Evolutionary conservation across 2,329 filamentous ascomycete genomes (phyloP), one percentile per base, ranked within the genome.

Genomic region (Nigrospora oryzae): DNA sequence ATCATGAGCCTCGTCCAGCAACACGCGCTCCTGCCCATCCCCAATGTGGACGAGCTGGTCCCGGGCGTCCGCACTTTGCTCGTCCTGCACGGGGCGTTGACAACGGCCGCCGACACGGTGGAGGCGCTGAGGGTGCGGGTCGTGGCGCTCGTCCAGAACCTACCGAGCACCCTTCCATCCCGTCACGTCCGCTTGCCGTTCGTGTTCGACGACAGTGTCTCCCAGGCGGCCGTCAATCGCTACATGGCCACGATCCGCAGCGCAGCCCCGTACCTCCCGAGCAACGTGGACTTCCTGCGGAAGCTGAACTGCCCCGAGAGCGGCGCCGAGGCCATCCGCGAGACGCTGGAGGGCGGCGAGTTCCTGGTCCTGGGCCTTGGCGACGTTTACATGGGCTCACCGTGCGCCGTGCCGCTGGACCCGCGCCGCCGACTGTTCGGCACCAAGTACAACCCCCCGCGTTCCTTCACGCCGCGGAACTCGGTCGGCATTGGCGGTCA

Each of bases 161-260:
- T 44, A 39, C 38, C 53, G 47, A 41, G 50, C 52, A 36, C 50
- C 2, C 47, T 68, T 0, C 47, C 56, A 1, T 63, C 60, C 1
- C 60, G 64, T 3, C 53, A 48, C 0, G 50, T 69, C 4, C 50
- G 52, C 12, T 56, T 70, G 3, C 67, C 67, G 0, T 54, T 70
- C 31, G 61, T 62, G 8, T 65, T 69, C 44, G 55, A 69, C 36
- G 65, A 69, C 45, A 52, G 50, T 14, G 57, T 62, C n/a, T 62
- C 59, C 45, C 55, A 68, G 16, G 70, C 75, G 32, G 79, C 79
- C 0, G 70, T 80, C 1, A 63, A 75, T 38, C 69, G 80, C 4
- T 84, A 84, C 58, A 74, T 74, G 55, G 74, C 75, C 19, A 83
- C 78, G 1, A 78, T 81, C 49, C 70, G 81, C 7, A 69, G 74